phyloP scores from a whole-genome alignment of 805 yeast genomes.

The Blastobotrys peoriensis region DNA sequence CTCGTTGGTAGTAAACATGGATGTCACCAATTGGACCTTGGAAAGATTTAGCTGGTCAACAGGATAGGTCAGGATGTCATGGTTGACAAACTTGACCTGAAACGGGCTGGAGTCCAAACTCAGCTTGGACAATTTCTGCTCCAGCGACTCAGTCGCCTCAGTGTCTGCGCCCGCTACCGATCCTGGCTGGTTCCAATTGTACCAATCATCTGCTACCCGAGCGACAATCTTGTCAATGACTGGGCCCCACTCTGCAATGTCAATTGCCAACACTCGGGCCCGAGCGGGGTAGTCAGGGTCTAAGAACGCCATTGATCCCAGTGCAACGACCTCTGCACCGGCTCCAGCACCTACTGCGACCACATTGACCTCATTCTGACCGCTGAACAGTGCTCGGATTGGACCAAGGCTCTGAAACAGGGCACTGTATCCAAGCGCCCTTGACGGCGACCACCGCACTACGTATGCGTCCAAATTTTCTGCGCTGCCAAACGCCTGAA shows the following conservation, averaged over 20 bases:
- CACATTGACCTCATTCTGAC: conserved; percentile 24
- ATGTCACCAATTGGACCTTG: conserved; percentile 50
- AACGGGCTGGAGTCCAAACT: conserved; percentile 5
- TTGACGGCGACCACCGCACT: conserved; percentile 79
- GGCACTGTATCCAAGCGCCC: conserved; percentile 69
- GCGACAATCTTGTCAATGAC: conserved; percentile 43
- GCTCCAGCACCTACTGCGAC: conserved; percentile 87
- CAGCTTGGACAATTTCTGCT: conserved; percentile 5
- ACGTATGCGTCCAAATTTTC: conserved; percentile 70
- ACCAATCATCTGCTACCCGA: conserved; percentile 49
- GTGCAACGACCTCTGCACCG: conserved; percentile 66
- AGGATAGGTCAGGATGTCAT: conserved; percentile 22
- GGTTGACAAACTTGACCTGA: conserved; percentile 13
- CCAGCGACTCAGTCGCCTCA: neutral
- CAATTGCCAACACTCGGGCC: conserved; percentile 52
- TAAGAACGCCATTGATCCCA: conserved; percentile 49
- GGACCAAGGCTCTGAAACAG: conserved; percentile 50
- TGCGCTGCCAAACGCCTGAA: conserved; percentile 58
- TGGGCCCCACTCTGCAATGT: conserved; percentile 71
- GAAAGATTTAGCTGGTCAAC: conserved; percentile 24
- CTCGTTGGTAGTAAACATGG: conserved; percentile 83
- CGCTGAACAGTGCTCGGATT: conserved; percentile 33
- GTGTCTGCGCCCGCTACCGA: conserved; percentile 10
- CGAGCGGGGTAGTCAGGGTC: conserved; percentile 9
- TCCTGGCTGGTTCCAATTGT: conserved; percentile 32